Percentiles rank a stretch among this genome's conserved stretches.
These are phyloP conservation scores for Entonaema liquescens DNA, from an alignment of 495 filamentous ascomycete genomes.

Conservation along the genomic window DNA sequence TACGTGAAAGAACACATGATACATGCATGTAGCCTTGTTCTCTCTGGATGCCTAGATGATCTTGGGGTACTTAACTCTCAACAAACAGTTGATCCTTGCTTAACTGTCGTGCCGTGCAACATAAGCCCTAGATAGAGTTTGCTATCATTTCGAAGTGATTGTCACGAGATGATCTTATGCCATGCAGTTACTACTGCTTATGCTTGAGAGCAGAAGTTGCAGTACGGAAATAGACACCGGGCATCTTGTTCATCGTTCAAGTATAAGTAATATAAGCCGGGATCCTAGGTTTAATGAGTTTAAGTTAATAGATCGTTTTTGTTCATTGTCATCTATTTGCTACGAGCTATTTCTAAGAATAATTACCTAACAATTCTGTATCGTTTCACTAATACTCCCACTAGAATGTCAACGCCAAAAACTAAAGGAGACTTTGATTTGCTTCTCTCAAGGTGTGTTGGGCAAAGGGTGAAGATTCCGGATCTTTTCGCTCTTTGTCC, in stretches of 20 bases:
- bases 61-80: no score
- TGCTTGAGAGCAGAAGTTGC: no score
- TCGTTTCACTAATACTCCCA: neutral
- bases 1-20: no score
- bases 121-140: neutral
- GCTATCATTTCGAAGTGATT: no score
- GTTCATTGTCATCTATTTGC: neutral
- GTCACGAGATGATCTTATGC: no score
- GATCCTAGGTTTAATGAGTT: neutral
- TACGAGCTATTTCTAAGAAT: neutral
- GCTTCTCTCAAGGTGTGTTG: conserved; percentile 20
- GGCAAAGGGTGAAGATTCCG: conserved; percentile 17
- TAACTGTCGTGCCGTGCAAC: no score
- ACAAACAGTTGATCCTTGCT: no score
- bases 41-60: no score
- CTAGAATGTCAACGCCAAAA: neutral
- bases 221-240: no score
- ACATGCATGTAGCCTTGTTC: no score
- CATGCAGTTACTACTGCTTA: no score
- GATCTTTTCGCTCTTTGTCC: conserved; percentile 23
- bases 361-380: neutral
- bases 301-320: neutral
- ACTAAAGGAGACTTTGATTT: conserved; percentile 8
- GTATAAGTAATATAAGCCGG: neutral
- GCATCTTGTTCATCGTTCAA: no score